Evolutionary conservation across 129 eudicot species (phyloP).

Genomic region (Artemisia argyi): DNA sequence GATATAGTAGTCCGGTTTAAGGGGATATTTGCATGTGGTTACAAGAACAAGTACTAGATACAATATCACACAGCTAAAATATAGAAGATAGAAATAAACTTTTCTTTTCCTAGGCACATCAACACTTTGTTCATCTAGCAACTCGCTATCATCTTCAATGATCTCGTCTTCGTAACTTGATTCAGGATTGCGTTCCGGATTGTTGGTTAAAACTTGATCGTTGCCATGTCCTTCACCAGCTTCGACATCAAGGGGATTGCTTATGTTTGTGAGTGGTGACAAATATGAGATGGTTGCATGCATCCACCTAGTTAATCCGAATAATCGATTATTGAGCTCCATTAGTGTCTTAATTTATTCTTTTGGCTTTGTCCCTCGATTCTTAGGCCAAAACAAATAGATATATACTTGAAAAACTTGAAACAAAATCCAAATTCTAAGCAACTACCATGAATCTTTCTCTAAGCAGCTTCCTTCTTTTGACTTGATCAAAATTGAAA

Average conservation of each 20-base stretch:
- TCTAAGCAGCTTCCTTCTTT: too few species aligned
- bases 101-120: conserved; percentile 4
- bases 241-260: not conserved
- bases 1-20: conserved; percentile 1
- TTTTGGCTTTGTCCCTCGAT: too few species aligned
- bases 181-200: not conserved
- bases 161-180: not conserved
- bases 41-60: conserved; percentile 6
- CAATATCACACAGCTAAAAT: conserved; percentile 4
- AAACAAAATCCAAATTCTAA: too few species aligned
- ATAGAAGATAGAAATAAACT: conserved; percentile 12
- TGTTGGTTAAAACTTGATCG: not conserved
- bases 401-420: too few species aligned
- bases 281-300: not conserved
- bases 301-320: not conserved
- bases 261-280: not conserved
- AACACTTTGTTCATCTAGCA: not conserved
- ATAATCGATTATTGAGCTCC: not conserved
- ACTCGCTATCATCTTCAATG: not conserved
- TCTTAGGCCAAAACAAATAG: too few species aligned
- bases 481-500: too few species aligned
- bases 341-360: not conserved
- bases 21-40: conserved; percentile 21
- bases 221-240: not conserved
- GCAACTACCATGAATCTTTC: too few species aligned